Evolutionary conservation across 352 stramenopile genomes (phyloP).

Genomic region (Aphanomyces invadans): DNA sequence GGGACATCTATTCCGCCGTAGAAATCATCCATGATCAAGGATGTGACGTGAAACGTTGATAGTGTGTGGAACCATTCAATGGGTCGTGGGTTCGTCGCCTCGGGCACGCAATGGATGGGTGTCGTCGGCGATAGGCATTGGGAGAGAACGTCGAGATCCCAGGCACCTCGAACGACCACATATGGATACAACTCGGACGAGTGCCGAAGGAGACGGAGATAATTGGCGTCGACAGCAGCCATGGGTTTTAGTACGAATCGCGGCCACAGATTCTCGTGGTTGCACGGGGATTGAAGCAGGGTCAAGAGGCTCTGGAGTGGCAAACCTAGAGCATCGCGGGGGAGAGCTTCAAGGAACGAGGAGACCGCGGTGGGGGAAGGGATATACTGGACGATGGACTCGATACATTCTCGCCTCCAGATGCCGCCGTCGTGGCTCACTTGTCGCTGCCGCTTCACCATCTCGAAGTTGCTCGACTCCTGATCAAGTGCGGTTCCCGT

Average conservation of each 20-base stretch:
- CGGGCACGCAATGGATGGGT: neutral
- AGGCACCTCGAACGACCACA: neutral
- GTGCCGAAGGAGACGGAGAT: neutral
- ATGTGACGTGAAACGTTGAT: neutral
- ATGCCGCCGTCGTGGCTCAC: neutral
- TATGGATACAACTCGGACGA: neutral
- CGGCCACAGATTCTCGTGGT: neutral
- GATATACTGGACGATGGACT: neutral
- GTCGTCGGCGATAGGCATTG: neutral
- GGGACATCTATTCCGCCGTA: neutral
- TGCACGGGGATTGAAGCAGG: neutral
- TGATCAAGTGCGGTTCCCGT: no score
- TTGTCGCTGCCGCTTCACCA: neutral
- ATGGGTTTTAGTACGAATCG: neutral
- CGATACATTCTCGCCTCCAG: constrained; percentile 5
- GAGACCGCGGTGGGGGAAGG: neutral
- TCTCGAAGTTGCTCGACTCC: neutral
- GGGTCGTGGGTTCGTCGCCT: neutral
- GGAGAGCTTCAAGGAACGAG: neutral
- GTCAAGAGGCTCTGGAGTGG: constrained; percentile 2
- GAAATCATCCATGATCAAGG: neutral
- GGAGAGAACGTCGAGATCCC: neutral
- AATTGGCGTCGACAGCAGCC: neutral
- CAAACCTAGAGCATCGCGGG: neutral
- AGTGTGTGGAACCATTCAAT: neutral